Evolutionary conservation across 192 early-diverging fungal genomes (phyloP).

Genomic region (Kickxella alabastrina): DNA sequence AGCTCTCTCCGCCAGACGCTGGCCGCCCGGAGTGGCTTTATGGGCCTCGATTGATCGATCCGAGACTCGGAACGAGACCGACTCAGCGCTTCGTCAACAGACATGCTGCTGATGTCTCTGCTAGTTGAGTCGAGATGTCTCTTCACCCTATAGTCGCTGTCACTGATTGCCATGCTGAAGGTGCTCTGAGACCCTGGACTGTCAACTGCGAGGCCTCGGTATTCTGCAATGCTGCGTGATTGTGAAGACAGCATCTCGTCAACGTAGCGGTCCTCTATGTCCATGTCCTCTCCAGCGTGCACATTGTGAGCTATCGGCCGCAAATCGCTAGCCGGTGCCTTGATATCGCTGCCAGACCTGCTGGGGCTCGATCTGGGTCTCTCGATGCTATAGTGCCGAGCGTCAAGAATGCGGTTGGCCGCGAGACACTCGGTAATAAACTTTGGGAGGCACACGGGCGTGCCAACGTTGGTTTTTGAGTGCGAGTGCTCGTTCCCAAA

Average conservation of each 20-base stretch:
- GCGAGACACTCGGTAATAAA: conserved; percentile 18
- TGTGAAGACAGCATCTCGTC: conserved; percentile 28
- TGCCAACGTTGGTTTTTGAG: neutral
- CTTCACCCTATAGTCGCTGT: conserved; percentile 41
- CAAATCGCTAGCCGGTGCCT: neutral
- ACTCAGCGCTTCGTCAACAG: too few relatives aligned
- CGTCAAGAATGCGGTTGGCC: neutral
- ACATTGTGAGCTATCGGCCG: neutral
- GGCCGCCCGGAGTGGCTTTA: too few relatives aligned
- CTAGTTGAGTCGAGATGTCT: conserved; percentile 16
- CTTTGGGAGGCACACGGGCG: conserved; percentile 8
- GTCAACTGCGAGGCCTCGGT: neutral
- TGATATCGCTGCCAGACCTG: neutral
- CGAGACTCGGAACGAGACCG: too few relatives aligned
- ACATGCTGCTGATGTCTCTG: too few relatives aligned
- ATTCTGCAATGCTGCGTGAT: conserved; percentile 35
- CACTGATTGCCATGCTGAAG: conserved; percentile 36
- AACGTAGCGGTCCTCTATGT: conserved; percentile 28
- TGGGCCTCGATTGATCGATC: too few relatives aligned
- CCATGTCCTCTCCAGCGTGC: conserved; percentile 12
- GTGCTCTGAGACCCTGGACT: conserved; percentile 36
- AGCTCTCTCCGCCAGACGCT: too few relatives aligned
- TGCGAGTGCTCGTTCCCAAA: neutral
- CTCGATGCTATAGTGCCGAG: neutral
- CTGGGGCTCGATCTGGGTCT: neutral